Evolutionary conservation across 352 stramenopile species (phyloP).

Genomic region (Pythium periplocum): DNA sequence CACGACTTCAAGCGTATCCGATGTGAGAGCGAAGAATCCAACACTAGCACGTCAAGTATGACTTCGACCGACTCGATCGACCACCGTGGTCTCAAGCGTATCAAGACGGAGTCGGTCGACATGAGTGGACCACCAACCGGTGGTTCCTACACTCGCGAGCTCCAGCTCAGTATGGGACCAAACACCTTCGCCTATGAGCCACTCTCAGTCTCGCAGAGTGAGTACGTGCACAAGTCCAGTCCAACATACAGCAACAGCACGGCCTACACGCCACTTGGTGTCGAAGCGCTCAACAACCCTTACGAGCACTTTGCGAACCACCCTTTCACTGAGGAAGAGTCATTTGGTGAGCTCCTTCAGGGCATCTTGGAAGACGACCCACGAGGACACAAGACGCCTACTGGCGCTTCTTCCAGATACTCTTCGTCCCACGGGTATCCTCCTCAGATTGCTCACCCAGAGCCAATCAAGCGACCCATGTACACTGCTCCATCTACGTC

Average conservation of each 20-base stretch:
- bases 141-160: slow-evolving; percentile 13
- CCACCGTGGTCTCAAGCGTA: slow-evolving; percentile 9
- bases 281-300: slow-evolving; percentile 11
- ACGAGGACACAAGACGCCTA: slow-evolving; percentile 2
- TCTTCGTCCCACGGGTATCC: not conserved
- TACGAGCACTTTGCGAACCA: slow-evolving; percentile 59
- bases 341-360: slow-evolving; percentile 63
- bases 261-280: slow-evolving; percentile 13
- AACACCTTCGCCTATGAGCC: slow-evolving; percentile 16
- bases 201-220: not conserved
- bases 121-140: not conserved
- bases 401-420: too few relatives aligned
- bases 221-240: slow-evolving; percentile 5
- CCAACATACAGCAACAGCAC: not conserved
- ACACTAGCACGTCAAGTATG: slow-evolving; percentile 13
- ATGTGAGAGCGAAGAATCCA: slow-evolving; percentile 31
- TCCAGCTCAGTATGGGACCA: slow-evolving; percentile 19
- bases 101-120: slow-evolving; percentile 15
- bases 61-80: slow-evolving; percentile 16
- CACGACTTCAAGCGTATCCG: slow-evolving; percentile 45
- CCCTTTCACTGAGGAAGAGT: slow-evolving; percentile 57
- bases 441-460: slow-evolving; percentile 1
- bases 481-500: slow-evolving; percentile 1
- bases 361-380: slow-evolving; percentile 69
- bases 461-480: slow-evolving; percentile 1